Percentiles rank a stretch among this genome's conserved stretches.
These are phyloP conservation scores for Colletotrichum sp. DNA, from an alignment of 2,329 filamentous ascomycete genomes.

Conservation along the genomic window DNA sequence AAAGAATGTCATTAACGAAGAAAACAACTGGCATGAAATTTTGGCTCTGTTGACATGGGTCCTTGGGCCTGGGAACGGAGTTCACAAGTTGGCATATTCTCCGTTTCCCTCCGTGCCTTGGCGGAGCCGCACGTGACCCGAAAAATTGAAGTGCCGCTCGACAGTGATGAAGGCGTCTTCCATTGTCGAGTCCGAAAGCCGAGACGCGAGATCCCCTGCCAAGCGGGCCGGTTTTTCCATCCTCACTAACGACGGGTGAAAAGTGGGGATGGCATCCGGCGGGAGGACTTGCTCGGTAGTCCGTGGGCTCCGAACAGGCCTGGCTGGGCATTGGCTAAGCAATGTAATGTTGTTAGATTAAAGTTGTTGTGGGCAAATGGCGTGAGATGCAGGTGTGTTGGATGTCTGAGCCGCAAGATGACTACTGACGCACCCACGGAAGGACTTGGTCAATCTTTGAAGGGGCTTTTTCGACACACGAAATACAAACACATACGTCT, in stretches of 20 bases:
- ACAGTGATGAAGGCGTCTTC: neutral
- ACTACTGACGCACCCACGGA: neutral
- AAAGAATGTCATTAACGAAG: neutral
- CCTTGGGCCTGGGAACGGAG: neutral
- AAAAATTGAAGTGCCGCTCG: neutral
- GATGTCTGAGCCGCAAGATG: neutral
- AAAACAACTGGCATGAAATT: neutral
- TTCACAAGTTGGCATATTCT: neutral
- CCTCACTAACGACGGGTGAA: neutral
- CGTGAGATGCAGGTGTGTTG: neutral
- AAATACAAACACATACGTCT: rapidly evolving
- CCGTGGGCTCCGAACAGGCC: neutral
- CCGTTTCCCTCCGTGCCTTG: neutral
- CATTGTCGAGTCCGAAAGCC: neutral
- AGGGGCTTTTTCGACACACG: rapidly evolving
- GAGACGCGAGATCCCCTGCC: neutral
- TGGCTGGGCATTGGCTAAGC: neutral
- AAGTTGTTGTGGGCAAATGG: neutral
- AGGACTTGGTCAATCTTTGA: too few species aligned
- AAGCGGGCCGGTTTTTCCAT: neutral
- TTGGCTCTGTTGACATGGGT: neutral
- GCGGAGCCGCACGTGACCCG: neutral
- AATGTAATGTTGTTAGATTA: neutral
- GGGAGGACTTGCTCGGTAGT: neutral
- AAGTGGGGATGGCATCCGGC: neutral